These are phyloP conservation scores for Leucocoprinus sp. DNA, from an alignment of 768 basidiomycete species.

Conservation along the genomic window DNA sequence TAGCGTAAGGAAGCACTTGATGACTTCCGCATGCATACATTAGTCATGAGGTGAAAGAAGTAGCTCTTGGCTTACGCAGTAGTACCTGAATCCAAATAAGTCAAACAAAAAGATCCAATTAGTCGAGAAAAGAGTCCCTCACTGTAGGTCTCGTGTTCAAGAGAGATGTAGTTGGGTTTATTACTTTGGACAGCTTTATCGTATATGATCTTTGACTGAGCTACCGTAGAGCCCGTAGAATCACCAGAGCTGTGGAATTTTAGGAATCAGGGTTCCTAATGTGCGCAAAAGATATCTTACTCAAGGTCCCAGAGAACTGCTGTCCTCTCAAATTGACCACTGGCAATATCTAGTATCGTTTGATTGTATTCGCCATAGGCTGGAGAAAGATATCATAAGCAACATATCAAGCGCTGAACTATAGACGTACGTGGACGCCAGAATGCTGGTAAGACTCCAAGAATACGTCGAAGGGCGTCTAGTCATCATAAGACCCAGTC, in stretches of 20 bases:
- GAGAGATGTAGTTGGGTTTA: constrained; percentile 25
- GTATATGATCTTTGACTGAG: constrained; percentile 13
- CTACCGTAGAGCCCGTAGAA: constrained; percentile 8
- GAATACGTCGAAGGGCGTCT: constrained; percentile 28
- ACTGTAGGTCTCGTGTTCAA: constrained; percentile 29
- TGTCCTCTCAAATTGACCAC: constrained; percentile 21
- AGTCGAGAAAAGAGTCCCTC: no score
- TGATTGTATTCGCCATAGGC: constrained; percentile 37
- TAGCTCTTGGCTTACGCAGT: constrained; percentile 20
- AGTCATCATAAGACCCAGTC: neutral
- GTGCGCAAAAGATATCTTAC: constrained; percentile 20
- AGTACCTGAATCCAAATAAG: no score
- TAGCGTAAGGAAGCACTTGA: constrained; percentile 25
- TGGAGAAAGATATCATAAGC: constrained; percentile 3
- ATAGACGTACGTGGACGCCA: constrained; percentile 28
- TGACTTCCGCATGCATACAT: no score
- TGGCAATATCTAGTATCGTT: constrained; percentile 25
- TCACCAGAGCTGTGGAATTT: constrained; percentile 12
- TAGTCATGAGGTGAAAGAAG: no score
- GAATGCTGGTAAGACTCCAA: constrained; percentile 29
- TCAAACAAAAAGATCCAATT: no score
- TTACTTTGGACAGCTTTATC: constrained; percentile 9
- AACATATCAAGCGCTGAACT: neutral
- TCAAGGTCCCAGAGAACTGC: constrained; percentile 33
- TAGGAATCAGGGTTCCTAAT: no score